Evolutionary conservation across 805 yeast species (phyloP).

Genomic region (Lipomyces lipofer): DNA sequence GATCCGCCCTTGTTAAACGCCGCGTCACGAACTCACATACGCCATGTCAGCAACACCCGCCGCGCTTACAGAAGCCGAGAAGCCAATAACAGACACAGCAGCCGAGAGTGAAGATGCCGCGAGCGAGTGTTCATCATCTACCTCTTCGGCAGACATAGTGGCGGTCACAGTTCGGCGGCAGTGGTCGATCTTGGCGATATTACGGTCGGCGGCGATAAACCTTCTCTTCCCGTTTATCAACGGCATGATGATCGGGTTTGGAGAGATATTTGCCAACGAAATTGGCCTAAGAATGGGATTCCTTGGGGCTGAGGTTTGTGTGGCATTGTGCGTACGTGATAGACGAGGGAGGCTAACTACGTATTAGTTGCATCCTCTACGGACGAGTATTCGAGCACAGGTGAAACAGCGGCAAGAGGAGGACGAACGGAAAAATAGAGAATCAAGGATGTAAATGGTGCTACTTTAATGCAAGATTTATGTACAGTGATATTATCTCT

Average conservation of each 20-base stretch:
- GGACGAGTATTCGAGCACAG: conserved; percentile 13
- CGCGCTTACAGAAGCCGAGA: no score
- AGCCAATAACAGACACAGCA: no score
- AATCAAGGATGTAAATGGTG: not conserved
- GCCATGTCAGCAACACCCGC: no score
- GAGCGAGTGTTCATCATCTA: not conserved
- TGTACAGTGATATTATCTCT: no score
- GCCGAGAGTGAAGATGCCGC: no score
- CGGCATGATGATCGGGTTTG: conserved; percentile 94
- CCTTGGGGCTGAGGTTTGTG: conserved; percentile 63
- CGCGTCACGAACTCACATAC: no score
- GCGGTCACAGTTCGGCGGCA: no score
- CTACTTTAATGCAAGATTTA: no score
- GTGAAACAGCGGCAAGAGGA: conserved; percentile 7
- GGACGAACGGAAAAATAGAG: not conserved
- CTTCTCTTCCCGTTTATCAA: conserved; percentile 82
- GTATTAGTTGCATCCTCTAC: conserved; percentile 18
- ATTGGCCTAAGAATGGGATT: conserved; percentile 78
- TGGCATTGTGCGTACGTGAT: not conserved
- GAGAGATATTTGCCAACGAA: conserved; percentile 92
- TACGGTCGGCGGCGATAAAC: conserved; percentile 53
- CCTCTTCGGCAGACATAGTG: not conserved
- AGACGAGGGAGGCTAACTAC: no score
- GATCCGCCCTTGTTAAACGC: no score
- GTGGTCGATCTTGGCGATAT: conserved; percentile 1